These are phyloP conservation scores for Parietaria judaica DNA, from an alignment of 306 rosid species.

Conservation along the genomic window DNA sequence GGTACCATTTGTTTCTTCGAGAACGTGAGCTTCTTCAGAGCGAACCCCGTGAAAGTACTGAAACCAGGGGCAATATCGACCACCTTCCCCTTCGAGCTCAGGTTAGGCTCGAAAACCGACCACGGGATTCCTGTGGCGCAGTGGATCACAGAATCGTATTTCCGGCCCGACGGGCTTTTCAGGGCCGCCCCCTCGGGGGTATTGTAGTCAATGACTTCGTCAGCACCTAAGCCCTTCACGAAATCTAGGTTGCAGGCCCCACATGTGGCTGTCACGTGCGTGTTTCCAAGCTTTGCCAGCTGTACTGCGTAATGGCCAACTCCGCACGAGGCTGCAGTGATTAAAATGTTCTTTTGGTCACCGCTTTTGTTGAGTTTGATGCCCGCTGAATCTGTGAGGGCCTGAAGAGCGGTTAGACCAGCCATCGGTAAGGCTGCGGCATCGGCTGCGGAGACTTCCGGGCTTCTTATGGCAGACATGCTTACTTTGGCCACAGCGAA, in stretches of 20 bases:
- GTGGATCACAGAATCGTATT: conserved; percentile 65
- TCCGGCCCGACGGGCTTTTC: conserved; percentile 58
- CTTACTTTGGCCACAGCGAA: conserved; percentile 41
- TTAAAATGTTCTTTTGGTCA: conserved; percentile 39
- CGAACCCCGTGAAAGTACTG: conserved; percentile 36
- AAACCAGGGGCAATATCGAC: conserved; percentile 52
- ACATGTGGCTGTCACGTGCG: conserved; percentile 77
- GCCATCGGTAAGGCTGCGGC: conserved; percentile 59
- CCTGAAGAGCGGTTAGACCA: conserved; percentile 64
- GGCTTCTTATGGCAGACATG: conserved; percentile 37
- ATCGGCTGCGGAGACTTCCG: conserved; percentile 41
- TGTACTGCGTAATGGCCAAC: conserved; percentile 80
- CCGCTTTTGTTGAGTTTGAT: conserved; percentile 53
- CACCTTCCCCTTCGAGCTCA: conserved; percentile 54
- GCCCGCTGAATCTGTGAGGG: conserved; percentile 48
- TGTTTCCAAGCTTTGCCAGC: conserved; percentile 69
- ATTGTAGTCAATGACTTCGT: conserved; percentile 76
- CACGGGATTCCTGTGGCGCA: conserved; percentile 60
- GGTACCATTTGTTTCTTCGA: conserved; percentile 69
- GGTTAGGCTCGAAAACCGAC: conserved; percentile 71
- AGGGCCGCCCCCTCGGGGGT: conserved; percentile 60
- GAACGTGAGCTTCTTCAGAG: conserved; percentile 47
- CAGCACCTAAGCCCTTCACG: conserved; percentile 64
- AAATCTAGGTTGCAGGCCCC: conserved; percentile 64
- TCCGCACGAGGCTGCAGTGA: conserved; percentile 89